Percentiles rank a stretch among this genome's conserved stretches.
These are phyloP conservation scores for Entoloma clypeatum DNA, from an alignment of 1,284 basidiomycete genomes.

Conservation along the genomic window DNA sequence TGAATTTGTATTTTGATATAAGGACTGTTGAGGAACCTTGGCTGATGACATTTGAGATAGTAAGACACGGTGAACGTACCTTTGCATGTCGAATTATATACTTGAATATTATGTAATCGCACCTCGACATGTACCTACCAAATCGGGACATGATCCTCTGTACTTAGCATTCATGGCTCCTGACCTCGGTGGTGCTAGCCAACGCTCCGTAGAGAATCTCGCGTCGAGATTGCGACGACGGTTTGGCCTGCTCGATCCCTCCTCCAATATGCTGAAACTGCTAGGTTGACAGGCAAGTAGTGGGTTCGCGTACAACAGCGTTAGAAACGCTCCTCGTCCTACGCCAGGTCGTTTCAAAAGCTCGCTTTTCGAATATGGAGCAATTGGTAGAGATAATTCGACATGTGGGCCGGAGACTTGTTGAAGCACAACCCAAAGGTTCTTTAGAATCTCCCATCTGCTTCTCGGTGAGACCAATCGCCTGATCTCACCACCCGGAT, in stretches of 20 bases:
- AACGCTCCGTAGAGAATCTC: conserved; percentile 61
- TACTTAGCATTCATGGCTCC: conserved; percentile 34
- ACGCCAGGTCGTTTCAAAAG: conserved; percentile 84
- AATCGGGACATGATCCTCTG: conserved; percentile 10
- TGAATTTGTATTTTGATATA: too few relatives aligned
- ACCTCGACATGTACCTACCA: too few relatives aligned
- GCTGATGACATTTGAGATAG: too few relatives aligned
- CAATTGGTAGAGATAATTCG: conserved; percentile 83
- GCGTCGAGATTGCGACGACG: conserved; percentile 63
- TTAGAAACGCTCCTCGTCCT: conserved; percentile 87
- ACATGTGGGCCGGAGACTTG: conserved; percentile 73
- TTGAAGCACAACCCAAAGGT: conserved; percentile 94
- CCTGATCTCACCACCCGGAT: conserved; percentile 6
- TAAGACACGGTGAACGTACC: too few relatives aligned
- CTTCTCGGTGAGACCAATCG: conserved; percentile 4
- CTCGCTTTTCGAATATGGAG: conserved; percentile 83
- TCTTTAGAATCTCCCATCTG: conserved; percentile 17
- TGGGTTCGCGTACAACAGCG: conserved; percentile 85
- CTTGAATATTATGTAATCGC: too few relatives aligned
- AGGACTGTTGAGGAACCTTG: too few relatives aligned
- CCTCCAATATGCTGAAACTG: neutral
- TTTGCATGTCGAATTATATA: too few relatives aligned
- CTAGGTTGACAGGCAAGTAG: conserved; percentile 64
- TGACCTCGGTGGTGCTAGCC: conserved; percentile 39
- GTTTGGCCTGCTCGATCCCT: conserved; percentile 43